Percentiles rank a stretch among this genome's conserved stretches.
These are phyloP conservation scores for Tilletia indica DNA, from an alignment of 1,284 basidiomycete genomes.

Conservation along the genomic window DNA sequence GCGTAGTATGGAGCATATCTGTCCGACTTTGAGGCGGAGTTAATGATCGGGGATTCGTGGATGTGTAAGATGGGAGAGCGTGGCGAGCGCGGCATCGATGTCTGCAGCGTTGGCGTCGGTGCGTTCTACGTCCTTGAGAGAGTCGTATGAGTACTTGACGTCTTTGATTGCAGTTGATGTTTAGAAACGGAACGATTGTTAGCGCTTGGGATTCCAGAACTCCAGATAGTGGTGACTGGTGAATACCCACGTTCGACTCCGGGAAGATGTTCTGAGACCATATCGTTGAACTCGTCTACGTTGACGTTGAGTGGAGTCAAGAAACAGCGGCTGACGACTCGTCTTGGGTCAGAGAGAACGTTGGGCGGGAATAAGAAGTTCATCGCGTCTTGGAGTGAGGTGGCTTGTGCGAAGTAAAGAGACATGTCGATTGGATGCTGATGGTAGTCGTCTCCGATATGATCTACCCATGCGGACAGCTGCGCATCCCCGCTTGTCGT, in stretches of 20 bases:
- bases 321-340: neutral
- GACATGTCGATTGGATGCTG: neutral
- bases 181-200: too few relatives aligned
- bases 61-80: neutral
- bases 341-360: neutral
- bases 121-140: neutral
- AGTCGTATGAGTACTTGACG: neutral
- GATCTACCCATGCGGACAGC: neutral
- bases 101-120: neutral
- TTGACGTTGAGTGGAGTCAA: neutral
- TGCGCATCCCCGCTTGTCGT: neutral
- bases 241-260: too few relatives aligned
- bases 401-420: too few relatives aligned
- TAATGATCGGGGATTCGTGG: neutral
- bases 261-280: neutral
- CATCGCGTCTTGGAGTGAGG: neutral
- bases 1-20: neutral
- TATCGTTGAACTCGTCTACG: neutral
- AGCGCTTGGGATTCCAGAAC: too few relatives aligned
- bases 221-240: too few relatives aligned
- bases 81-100: neutral
- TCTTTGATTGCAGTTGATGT: too few relatives aligned
- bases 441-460: neutral
- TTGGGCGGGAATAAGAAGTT: neutral
- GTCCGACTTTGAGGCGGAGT: neutral